These are phyloP conservation scores for Astrephomene gubernaculifera DNA, from an alignment of 139 green algal genomes.

Conservation along the genomic window DNA sequence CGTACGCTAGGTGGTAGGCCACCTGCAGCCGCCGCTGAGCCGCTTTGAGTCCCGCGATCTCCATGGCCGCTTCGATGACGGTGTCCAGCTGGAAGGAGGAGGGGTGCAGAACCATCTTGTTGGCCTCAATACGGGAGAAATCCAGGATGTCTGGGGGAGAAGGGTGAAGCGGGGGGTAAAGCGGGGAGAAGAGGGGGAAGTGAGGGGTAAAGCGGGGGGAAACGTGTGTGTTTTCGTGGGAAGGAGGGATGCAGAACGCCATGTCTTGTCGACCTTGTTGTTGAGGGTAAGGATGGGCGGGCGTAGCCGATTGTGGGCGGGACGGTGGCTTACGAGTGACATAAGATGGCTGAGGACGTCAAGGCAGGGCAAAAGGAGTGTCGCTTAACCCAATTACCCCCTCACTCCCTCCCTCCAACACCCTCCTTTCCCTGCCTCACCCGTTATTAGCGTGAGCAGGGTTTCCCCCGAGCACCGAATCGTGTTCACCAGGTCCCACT, in stretches of 20 bases:
- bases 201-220: not conserved
- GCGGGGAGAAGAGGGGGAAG: not conserved
- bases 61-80: slow-evolving; percentile 87
- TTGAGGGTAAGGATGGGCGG: too few species aligned
- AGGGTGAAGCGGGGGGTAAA: not conserved
- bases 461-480: slow-evolving; percentile 84
- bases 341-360: too few species aligned
- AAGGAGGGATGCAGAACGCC: too few species aligned
- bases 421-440: not conserved
- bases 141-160: slow-evolving; percentile 86
- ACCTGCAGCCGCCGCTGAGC: slow-evolving; percentile 83
- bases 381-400: not conserved
- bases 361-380: too few species aligned
- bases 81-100: slow-evolving; percentile 77
- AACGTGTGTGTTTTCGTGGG: too few species aligned
- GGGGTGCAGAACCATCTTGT: slow-evolving; percentile 79
- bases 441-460: slow-evolving; percentile 87
- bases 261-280: too few species aligned
- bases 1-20: slow-evolving; percentile 72
- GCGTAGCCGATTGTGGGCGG: too few species aligned
- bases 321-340: too few species aligned
- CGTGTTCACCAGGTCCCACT: slow-evolving; percentile 90
- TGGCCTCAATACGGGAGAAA: slow-evolving; percentile 89
- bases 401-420: not conserved
- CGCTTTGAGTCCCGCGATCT: slow-evolving; percentile 84